Evolutionary conservation across 2,329 filamentous ascomycete genomes (phyloP).

Genomic region (Fusarium sp.): DNA sequence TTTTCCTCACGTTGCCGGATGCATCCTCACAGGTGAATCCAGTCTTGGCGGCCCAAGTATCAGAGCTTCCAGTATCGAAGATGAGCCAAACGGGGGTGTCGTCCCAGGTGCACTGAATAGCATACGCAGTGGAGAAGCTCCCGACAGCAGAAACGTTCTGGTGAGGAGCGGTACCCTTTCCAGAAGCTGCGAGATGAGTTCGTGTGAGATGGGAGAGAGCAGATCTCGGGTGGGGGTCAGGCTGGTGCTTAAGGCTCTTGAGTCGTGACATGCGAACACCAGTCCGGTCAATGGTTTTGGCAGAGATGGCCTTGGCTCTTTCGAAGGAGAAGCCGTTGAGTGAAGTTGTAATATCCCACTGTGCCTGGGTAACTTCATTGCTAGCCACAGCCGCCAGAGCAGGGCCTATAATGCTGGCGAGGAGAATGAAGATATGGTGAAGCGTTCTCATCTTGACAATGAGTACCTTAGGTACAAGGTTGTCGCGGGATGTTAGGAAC

Average conservation of each 20-base stretch:
- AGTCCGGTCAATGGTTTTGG: constrained; percentile 45
- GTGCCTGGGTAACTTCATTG: not conserved
- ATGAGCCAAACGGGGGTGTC: constrained; percentile 55
- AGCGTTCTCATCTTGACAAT: not conserved
- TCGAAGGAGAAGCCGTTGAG: constrained; percentile 55
- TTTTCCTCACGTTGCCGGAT: constrained; percentile 45
- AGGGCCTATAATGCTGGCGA: constrained; percentile 3
- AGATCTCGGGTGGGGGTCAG: constrained; percentile 39
- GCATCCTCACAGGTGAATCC: constrained; percentile 57
- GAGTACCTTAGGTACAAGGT: not conserved
- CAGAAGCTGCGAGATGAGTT: constrained; percentile 22
- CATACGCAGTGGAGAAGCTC: constrained; percentile 57
- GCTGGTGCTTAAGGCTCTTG: constrained; percentile 44
- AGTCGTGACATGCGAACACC: constrained; percentile 51
- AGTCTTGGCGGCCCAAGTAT: constrained; percentile 60
- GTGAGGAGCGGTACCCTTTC: constrained; percentile 34
- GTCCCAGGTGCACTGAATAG: constrained; percentile 56
- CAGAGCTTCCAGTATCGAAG: constrained; percentile 64
- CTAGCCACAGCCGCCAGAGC: not conserved
- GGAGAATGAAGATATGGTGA: not conserved
- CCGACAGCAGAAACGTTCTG: constrained; percentile 56
- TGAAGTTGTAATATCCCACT: constrained; percentile 51
- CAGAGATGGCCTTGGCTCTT: constrained; percentile 46
- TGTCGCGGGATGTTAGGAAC: not conserved
- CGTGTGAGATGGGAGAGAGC: constrained; percentile 48